Evolutionary conservation across 495 filamentous ascomycete genomes (phyloP), one percentile per base, ranked within the genome.

Genomic region (Penicillium malachiteum): DNA sequence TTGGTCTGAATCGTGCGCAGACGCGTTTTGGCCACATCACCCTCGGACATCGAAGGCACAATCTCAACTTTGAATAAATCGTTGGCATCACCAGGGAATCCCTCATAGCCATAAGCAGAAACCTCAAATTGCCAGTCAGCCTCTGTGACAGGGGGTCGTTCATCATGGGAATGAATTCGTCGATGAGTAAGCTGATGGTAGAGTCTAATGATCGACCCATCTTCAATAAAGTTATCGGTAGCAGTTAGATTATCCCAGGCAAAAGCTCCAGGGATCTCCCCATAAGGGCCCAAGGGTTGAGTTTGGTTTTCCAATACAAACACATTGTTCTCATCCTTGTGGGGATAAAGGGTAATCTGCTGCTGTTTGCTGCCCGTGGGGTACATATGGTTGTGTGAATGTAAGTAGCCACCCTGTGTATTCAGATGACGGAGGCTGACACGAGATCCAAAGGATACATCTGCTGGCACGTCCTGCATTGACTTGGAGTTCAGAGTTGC

Each of bases 101-200:
- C 95, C 69, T 96, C 92, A 59, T 96, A 97, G 30, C 94, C 94
- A 70, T 98, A 98, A 13, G 94, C 94, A 7, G 94, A 97, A 12
- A 97, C 90, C 71, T 98, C 94, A 62, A 93, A 96, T 66, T 98
- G 94, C 94, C 94, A 98, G 6, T 98, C 94, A 3, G 91, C 93
- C 66, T 98, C 94, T 17, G 90, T 96, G 56, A 98, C 86, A 11
- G 94, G 94, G n/a, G 94, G 86, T n/a, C 94, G 90, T 48, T 93
- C 88, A 69, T 97, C 92, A 70, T 98, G 94, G 8, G 95, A 97
- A 72, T 98, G 94, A 61, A 98, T 82, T 55, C 94, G 86, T 52
- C 95, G 87, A 66, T 90, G 82, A 37, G 92, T 97, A 48, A 86
- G 75, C 14, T 82, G 37, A 64, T 98, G 94, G 69, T 93, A 96